Evolutionary conservation across 495 filamentous ascomycete species (phyloP), one percentile per base, ranked within the genome.

Genomic region (Trichoderma parareesei): DNA sequence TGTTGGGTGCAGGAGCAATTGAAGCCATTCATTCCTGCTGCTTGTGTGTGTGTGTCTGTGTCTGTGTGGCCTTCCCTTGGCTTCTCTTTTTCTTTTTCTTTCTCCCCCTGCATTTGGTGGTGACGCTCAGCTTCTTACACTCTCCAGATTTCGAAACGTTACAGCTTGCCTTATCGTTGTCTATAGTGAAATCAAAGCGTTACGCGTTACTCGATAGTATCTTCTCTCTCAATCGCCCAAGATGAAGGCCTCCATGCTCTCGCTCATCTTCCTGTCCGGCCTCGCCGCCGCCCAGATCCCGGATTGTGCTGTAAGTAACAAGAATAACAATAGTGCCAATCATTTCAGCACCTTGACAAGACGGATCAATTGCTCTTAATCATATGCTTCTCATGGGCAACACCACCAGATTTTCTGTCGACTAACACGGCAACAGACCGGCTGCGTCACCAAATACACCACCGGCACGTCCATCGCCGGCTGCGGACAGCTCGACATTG

Each of bases 401-500:
- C 27, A 2, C 2, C 27, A 27, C 27, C 27, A 27, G 27, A 27
- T 27, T 27, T 0, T 1, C 27, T 27, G 27, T 27, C 27, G 27
- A 27, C 27, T 27, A 27, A 13, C 59, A 33, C 14, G 11, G 38
- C 20, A 61, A 61, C 37, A 63, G 61, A 44, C 40, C 33, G 8
- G n/a, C 16, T 88, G 86, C 67, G 82, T 81, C 10, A 75, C 74
- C 43, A 67, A 73, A 41, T 77, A 79, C 35, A 78, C 81, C 13
- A 38, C 67, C 14, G 74, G 71, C 46, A 64, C 65, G 61, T 57
- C 68, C 41, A 77, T 76, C 64, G 80, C 75, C 27, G 67, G 71
- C 55, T 90, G 88, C 72, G 71, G 74, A 10, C 41, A 43, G 53
- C 46, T 85, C 57, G 81, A 88, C 64, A 72, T 85, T 65, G 67